Evolutionary conservation across 257 asterid species (phyloP), one percentile per base, ranked within the genome.

Genomic region (Cynanchum wilfordii): DNA sequence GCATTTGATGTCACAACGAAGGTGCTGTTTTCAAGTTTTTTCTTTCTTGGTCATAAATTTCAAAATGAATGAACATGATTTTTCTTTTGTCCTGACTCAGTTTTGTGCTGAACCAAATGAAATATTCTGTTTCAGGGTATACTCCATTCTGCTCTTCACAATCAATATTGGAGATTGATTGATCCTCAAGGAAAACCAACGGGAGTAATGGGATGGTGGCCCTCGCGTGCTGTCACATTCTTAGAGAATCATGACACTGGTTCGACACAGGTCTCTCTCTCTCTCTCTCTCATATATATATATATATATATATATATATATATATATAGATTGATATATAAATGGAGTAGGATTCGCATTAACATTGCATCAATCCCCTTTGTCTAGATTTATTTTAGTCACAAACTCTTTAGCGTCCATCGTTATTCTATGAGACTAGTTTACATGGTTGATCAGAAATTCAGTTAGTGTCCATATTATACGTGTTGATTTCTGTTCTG

Each of bases 161-260:
- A 79, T 66, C 79, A 78, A 68, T 86, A 84, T 76, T 86, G 89
- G 90, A 79, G 89, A 66, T 66, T 86, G 67, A 78, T 80, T 45
- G 88, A 86, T 82, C 86, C 87, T 30, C 85, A 80, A 78, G 88
- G 90, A 57, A 86, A 84, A 84, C 90, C 90, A 69, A 81, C 90
- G 24, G 90, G 90, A 62, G 90, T 86, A 69, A 80, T 86, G 86
- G 90, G 88, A 70, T 86, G 90, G 90, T 86, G 90, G 90, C 86
- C 88, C 45, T 86, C 90, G 20, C 88, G 88, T 67, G 88, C 88
- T 80, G 88, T 86, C 69, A 84, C 90, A 12, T 86, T 86, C 81
- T 75, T 86, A 75, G 90, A 86, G 80, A 86, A 86, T 79, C 90
- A 84, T 63, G 90, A 86, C 81, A 86, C 90, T 56, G 90, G 90